Evolutionary conservation across 208 protist species (phyloP), one percentile per base, ranked within the genome.

Genomic region (Tritrichomonas musculus): DNA sequence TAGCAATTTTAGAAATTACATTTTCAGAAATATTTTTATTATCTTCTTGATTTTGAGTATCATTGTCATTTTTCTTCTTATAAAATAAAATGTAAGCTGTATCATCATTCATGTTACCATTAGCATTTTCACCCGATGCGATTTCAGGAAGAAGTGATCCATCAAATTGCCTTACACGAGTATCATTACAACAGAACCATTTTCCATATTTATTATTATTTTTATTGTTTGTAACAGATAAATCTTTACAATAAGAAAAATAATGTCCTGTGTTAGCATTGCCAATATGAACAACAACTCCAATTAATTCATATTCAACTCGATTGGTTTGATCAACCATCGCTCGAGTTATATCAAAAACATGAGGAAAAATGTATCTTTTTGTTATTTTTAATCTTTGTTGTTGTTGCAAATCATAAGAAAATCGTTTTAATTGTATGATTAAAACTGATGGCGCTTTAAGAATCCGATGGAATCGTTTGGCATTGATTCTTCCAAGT

Each of bases 361-460:
- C 27, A n/a, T 88, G 14, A 22, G 77, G 77, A 39, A 88, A 88
- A 13, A 14, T 39, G 30, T 39, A 88, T 17, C 57, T 88, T 33
- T 17, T 39, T n/a, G 33, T 57, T 13, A 88, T 36, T 60, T 88
- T 88, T 14, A 60, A 20, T 57, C 47, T 57, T 30, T 20, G 25
- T 13, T 33, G n/a, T 39, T 33, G 53, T 20, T 60, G 1, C 9
- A 55, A 33, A 57, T 88, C 47, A 57, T 55, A 88, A 11, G 77
- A 41, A 57, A 88, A 88, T 88, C 77, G 25, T 49, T 53, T 88
- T n/a, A 88, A 88, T 39, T 88, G 77, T 1, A 88, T 36, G 17
- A 88, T 60, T 50, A 88, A 88, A 22, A 88, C 36, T 60, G 5
- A 33, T 57, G 77, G 77, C 11, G 77, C 47, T 39, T 53, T 88